Percentiles rank a stretch among this genome's conserved stretches.
Conservation (phyloP, 768 basidiomycete genomes). For the Leccinum uliginosum region DNA sequence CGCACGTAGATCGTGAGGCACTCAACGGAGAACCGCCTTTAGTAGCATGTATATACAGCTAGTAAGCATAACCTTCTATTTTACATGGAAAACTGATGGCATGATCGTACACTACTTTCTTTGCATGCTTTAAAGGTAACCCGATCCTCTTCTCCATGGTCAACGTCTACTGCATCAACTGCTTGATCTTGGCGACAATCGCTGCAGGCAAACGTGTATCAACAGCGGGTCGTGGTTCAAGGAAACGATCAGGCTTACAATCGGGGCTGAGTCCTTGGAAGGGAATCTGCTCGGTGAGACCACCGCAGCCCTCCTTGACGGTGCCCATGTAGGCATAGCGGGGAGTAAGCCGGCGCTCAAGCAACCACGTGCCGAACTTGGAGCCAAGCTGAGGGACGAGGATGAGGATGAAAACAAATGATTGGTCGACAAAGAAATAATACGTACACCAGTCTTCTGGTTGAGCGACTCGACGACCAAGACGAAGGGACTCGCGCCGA, state of each 20-base stretch:
- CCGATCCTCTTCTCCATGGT: no score
- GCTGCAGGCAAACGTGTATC: slow-evolving; percentile 26
- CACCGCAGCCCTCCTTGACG: slow-evolving; percentile 70
- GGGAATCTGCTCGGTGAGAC: slow-evolving; percentile 81
- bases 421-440: not conserved
- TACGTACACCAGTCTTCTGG: slow-evolving; percentile 76
- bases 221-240: not conserved
- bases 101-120: no score
- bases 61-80: no score
- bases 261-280: slow-evolving; percentile 77
- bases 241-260: slow-evolving; percentile 42
- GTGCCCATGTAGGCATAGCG: slow-evolving; percentile 80
- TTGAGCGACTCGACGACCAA: slow-evolving; percentile 83
- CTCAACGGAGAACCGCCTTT: no score
- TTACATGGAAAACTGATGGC: no score
- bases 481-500: slow-evolving; percentile 72
- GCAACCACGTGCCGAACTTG: slow-evolving; percentile 81
- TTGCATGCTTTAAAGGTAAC: no score
- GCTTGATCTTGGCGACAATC: slow-evolving; percentile 44
- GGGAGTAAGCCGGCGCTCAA: slow-evolving; percentile 77
- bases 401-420: not conserved
- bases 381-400: slow-evolving; percentile 53
- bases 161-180: slow-evolving; percentile 30
- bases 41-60: no score
- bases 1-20: no score